A percentile compares a stretch with the other conserved stretches of the same genome.
Conservation (phyloP, 495 filamentous ascomycete genomes). For the Xylaria curta region DNA sequence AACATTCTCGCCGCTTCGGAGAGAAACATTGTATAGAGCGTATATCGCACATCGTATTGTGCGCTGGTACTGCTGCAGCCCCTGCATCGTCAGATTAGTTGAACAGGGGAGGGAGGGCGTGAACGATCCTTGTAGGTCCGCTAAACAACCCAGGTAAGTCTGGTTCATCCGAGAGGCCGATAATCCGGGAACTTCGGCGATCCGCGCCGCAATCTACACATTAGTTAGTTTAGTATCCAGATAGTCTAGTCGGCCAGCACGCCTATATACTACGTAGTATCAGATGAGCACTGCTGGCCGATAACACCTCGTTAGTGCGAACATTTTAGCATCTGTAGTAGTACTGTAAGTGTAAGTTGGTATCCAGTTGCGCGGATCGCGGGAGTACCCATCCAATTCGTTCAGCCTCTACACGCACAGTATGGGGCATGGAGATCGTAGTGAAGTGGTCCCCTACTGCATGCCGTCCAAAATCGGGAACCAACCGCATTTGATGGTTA, state of each 20-base stretch:
- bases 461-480: not conserved
- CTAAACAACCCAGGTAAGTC: not conserved
- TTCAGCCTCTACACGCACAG: not conserved
- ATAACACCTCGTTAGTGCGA: not conserved
- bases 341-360: not conserved
- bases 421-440: not conserved
- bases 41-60: not conserved
- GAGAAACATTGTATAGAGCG: not conserved
- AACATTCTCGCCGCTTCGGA: not conserved
- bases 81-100: slow-evolving; percentile 1
- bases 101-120: not conserved
- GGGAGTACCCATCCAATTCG: not conserved
- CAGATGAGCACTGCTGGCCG: not conserved
- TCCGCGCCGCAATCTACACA: not conserved
- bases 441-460: not conserved
- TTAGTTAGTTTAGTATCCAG: not conserved
- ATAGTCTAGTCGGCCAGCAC: no score
- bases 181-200: not conserved
- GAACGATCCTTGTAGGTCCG: not conserved
- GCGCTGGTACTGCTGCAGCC: not conserved
- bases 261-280: no score
- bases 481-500: not conserved
- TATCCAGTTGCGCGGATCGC: not conserved
- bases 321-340: not conserved
- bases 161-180: not conserved